A percentile compares a stretch with the other conserved stretches of the same genome.
These are phyloP conservation scores for Taphrina flavorubra DNA, from an alignment of 1,139 yeast genomes.

Conservation along the genomic window DNA sequence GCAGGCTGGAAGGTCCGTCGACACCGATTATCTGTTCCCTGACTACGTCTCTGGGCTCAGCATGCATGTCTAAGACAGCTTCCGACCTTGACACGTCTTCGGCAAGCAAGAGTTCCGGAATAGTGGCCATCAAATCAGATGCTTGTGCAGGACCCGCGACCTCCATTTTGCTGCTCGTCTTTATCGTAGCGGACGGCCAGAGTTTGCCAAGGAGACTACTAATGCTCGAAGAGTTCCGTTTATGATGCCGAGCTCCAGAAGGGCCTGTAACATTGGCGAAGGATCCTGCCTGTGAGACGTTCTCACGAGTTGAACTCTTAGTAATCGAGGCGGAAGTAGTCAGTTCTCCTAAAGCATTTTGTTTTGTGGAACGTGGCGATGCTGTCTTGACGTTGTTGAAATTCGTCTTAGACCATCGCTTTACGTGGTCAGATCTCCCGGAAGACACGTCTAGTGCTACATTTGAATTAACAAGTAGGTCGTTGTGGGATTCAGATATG, in stretches of 20 bases:
- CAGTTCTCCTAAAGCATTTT: slow-evolving; percentile 32
- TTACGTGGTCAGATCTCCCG: not conserved
- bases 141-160: not conserved
- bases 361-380: slow-evolving; percentile 33
- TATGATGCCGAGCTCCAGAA: not conserved
- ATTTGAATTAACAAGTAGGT: not conserved
- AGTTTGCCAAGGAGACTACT: slow-evolving; percentile 9
- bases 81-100: not conserved
- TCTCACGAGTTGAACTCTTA: not conserved
- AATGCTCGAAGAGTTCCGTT: slow-evolving; percentile 21
- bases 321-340: not conserved
- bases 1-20: too few relatives aligned
- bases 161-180: not conserved
- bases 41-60: too few relatives aligned
- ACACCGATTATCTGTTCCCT: too few relatives aligned
- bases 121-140: not conserved
- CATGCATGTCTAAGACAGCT: not conserved
- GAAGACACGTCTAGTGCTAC: not conserved
- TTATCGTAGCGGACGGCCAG: slow-evolving; percentile 11
- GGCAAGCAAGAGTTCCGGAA: not conserved
- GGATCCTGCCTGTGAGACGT: not conserved
- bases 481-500: not conserved
- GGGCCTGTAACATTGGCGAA: not conserved
- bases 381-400: slow-evolving; percentile 18
- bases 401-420: slow-evolving; percentile 16